Evolutionary conservation across 2,329 filamentous ascomycete genomes (phyloP), one percentile per base, ranked within the genome.

Genomic region (Alternaria angustiovoidea): DNA sequence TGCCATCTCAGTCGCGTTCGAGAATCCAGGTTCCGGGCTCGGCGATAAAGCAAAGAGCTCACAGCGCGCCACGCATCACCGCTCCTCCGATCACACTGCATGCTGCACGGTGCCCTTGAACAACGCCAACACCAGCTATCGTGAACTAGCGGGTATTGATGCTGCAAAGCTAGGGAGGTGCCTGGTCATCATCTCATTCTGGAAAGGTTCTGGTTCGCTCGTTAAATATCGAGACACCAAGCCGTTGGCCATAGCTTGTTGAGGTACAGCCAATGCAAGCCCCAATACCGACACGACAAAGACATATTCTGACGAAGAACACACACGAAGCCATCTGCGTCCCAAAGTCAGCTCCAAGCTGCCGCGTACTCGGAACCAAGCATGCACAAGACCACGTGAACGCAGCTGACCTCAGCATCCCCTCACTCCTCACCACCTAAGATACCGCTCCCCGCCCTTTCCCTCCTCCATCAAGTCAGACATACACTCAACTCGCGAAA

Each of bases 41-140:
- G 46, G 46, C 46, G 46, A 49, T 26, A 26, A 38, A n/a, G 46
- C 46, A 38, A 36, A 49, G 46, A 24, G 46, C 46, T 49, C 46
- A 49, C 46, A 38, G 46, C 20, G 46, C 38, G 54, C 46, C 38
- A 42, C 46, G 46, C 44, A 43, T 34, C 24, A 48, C 46, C 44
- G 28, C 28, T 42, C 30, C 20, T 32, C 20, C 34, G n/a, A 56
- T 20, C 46, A 48, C 34, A 22, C 54, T 51, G 54, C 54, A 51
- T 42, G 28, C 16, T 56, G 36, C 53, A 56, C 18, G 44, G 26
- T 6, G 16, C 20, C 12, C 1, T 16, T 8, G 20, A 16, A 36
- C 20, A 56, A 26, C 32, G 38, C 54, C 44, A 7, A 42, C 44
- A 56, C 16, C 16, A 39, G 43, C 12, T 41, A 24, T 51, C 39